Percentiles rank a stretch among this genome's conserved stretches.
These are phyloP conservation scores for Boletus insuetus DNA, from an alignment of 768 basidiomycete genomes.

Conservation along the genomic window DNA sequence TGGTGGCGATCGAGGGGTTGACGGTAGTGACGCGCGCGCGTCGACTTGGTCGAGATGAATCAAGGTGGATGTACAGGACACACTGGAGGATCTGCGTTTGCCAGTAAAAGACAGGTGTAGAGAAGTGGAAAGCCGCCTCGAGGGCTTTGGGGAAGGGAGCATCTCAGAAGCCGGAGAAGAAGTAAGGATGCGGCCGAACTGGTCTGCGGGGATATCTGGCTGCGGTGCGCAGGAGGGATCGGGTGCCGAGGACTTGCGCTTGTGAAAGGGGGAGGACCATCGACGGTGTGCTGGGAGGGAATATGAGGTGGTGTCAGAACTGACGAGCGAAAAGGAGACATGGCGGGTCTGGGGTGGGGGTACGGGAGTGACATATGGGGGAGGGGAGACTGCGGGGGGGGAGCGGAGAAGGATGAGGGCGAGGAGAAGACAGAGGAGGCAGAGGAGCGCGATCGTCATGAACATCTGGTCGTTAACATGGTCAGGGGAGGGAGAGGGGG, in stretches of 20 bases:
- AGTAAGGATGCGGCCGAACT: conserved; percentile 4
- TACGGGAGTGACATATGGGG: not conserved
- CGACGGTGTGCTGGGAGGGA: not conserved
- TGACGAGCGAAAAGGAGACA: conserved; percentile 13
- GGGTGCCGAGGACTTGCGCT: not conserved
- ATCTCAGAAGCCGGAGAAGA: not conserved
- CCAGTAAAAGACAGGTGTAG: conserved; percentile 7
- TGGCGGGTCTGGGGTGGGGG: conserved; percentile 14
- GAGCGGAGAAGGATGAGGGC: not conserved
- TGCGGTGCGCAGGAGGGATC: not conserved
- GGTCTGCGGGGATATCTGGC: not conserved
- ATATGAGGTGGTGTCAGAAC: not conserved
- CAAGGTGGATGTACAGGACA: not conserved
- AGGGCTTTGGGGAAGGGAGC: not conserved
- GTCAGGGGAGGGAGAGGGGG: no score
- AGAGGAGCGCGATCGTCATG: conserved; percentile 4
- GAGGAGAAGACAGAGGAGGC: not conserved
- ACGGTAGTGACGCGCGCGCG: not conserved
- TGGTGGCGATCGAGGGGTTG: not conserved
- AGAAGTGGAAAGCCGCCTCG: not conserved
- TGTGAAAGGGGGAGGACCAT: conserved; percentile 4
- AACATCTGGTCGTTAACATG: not conserved
- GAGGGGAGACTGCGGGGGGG: not conserved
- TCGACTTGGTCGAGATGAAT: not conserved
- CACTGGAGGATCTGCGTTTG: conserved; percentile 8